Conservation (phyloP, 2,329 filamentous ascomycete species). For the Apiospora pterosperma region DNA sequence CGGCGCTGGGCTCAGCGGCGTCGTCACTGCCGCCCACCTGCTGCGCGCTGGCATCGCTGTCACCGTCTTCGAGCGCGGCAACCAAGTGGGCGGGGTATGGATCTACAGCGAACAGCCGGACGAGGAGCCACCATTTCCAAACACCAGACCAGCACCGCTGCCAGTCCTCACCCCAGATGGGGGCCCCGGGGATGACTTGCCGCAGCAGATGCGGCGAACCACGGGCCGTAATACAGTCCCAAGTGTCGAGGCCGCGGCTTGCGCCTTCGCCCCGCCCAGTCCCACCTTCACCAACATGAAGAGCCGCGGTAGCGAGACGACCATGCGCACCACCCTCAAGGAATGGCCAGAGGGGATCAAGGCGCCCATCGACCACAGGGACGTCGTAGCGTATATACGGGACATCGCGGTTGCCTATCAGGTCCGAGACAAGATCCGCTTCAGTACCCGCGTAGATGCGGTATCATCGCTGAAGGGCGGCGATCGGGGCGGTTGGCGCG, state of each 20-base stretch:
- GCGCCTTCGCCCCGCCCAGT: conserved; percentile 44
- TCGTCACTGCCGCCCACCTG: conserved; percentile 62
- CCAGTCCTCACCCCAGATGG: conserved; percentile 32
- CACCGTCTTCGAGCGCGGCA: conserved; percentile 61
- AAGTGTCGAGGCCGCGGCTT: conserved; percentile 24
- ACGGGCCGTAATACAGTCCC: background rate
- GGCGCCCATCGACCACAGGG: background rate
- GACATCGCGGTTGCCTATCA: background rate
- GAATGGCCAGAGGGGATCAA: conserved; percentile 42
- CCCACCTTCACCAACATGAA: conserved; percentile 58
- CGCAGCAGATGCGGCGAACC: background rate
- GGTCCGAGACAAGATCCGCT: background rate
- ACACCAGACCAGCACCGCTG: conserved; percentile 15
- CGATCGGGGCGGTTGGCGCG: background rate
- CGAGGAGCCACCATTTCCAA: conserved; percentile 23
- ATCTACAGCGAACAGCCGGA: conserved; percentile 55
- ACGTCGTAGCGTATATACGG: background rate
- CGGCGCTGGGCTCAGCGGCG: conserved; percentile 60
- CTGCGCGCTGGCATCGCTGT: conserved; percentile 56
- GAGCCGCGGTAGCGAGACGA: conserved; percentile 68
- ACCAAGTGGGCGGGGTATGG: conserved; percentile 61
- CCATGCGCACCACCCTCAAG: conserved; percentile 40
- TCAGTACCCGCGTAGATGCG: background rate
- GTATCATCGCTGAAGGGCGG: background rate
- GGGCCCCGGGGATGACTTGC: background rate